phyloP scores from a whole-genome alignment of 441 rosid species.

The Breynia disticha region DNA sequence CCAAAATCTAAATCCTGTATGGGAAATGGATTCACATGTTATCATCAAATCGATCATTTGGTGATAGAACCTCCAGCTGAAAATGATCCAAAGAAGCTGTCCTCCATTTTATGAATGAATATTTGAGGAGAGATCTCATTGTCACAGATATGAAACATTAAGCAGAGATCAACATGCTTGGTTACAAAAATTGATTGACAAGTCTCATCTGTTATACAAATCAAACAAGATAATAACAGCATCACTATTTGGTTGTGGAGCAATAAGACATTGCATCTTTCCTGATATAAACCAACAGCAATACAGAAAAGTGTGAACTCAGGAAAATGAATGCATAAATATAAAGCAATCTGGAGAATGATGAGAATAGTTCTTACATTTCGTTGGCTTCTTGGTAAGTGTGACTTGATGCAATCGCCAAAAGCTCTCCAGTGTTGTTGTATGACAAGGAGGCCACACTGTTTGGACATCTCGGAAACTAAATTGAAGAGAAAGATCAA shows the following conservation, averaged over 20 bases:
- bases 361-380: conserved; percentile 27
- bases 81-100: conserved; percentile 5
- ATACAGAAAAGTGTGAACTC: no score
- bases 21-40: no score
- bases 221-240: neutral
- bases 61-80: conserved; percentile 8
- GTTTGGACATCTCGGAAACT: conserved; percentile 62
- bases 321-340: no score
- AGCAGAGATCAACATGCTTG: no score
- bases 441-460: conserved; percentile 66
- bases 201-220: neutral
- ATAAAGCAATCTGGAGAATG: no score
- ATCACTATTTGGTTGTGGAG: neutral
- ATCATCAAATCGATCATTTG: no score
- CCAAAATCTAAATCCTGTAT: no score
- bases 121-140: conserved; percentile 34
- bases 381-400: conserved; percentile 65
- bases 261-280: neutral
- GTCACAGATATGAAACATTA: conserved; percentile 9
- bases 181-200: no score
- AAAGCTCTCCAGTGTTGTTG: conserved; percentile 46
- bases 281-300: neutral
- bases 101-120: conserved; percentile 38
- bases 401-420: conserved; percentile 80
- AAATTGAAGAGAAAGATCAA: conserved; percentile 16